Evolutionary conservation across 257 asterid genomes (phyloP), one percentile per base, ranked within the genome.

Genomic region (Petunia secreta): DNA sequence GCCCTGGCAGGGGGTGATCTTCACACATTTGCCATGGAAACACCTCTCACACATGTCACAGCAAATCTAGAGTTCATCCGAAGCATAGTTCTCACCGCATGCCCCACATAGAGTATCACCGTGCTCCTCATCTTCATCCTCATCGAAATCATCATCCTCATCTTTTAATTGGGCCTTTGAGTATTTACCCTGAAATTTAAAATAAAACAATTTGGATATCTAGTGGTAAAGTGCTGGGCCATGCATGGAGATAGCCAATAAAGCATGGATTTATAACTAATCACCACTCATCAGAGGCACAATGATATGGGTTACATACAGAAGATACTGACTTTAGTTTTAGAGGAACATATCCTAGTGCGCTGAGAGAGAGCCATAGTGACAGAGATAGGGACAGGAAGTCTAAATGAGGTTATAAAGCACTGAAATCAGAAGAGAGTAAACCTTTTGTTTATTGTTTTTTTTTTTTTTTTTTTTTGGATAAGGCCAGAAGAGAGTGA

Each of bases 1-100:
- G 98, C 97, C 85, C 88, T 88, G 2, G 96, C 98, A 1, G 95
- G 97, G 97, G 59, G 98, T 93, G 74, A 93, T 89, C 89, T 91
- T 93, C 66, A 91, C 98, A 14, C 98, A 92, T 81, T 89, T 90
- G 6, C 97, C 96, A 79, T 93, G 97, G 90, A 91, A 93, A 96
- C 97, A 93, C 84, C 85, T 90, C 86, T 92, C 94, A 34, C 98
- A 93, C 38, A 87, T 53, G 81, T 93, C 96, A 48, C 94, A 93
- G 77, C 90, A 89, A 81, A 93, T 93, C 98, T 96, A 91, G 81
- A 92, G 92, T 60, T 88, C 95, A 69, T 93, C 94, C 3, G 91
- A 63, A 5, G 89, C 89, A 52, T 92, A 89, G 83, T 85, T 81
- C 41, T 90, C 92, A 11, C 96, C 96, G 73, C 97, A 92, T n/a